Conservation (phyloP, 2,329 filamentous ascomycete genomes). For the Neonectria magnoliae region DNA sequence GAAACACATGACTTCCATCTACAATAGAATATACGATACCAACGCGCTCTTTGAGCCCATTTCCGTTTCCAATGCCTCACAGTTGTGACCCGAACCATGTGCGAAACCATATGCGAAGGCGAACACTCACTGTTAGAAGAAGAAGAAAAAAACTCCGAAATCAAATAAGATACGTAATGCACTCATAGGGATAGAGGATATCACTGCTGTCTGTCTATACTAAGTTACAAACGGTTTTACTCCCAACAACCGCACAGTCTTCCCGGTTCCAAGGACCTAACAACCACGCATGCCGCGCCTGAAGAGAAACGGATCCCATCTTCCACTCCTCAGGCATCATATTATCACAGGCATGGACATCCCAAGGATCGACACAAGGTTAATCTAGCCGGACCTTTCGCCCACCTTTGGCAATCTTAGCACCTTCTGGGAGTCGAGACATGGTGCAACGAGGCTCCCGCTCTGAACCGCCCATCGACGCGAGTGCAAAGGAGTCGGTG, state of each 20-base stretch:
- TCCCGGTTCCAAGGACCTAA: neutral
- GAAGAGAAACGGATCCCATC: neutral
- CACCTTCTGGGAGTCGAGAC: slow-evolving; percentile 73
- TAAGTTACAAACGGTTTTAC: slow-evolving; percentile 14
- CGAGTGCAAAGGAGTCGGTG: slow-evolving; percentile 87
- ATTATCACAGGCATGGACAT: neutral
- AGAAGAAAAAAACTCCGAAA: neutral
- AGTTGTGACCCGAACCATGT: neutral
- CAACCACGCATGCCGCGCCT: neutral
- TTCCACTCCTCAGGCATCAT: neutral
- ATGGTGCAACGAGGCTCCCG: slow-evolving; percentile 82
- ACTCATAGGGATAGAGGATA: slow-evolving; percentile 42
- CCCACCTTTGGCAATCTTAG: slow-evolving; percentile 65
- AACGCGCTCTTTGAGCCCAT: neutral
- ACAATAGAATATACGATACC: slow-evolving; percentile 7
- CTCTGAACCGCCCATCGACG: slow-evolving; percentile 87
- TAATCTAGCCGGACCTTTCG: slow-evolving; percentile 56
- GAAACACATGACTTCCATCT: neutral
- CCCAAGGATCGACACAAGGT: slow-evolving; percentile 13
- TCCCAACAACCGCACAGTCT: slow-evolving; percentile 10
- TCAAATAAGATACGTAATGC: neutral
- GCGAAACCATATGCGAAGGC: neutral
- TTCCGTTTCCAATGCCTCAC: neutral
- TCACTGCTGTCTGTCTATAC: slow-evolving; percentile 40
- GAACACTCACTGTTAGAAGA: neutral